phyloP scores from a whole-genome alignment of 2,329 filamentous ascomycete species.

The Myriosclerotinia duriaeana region DNA sequence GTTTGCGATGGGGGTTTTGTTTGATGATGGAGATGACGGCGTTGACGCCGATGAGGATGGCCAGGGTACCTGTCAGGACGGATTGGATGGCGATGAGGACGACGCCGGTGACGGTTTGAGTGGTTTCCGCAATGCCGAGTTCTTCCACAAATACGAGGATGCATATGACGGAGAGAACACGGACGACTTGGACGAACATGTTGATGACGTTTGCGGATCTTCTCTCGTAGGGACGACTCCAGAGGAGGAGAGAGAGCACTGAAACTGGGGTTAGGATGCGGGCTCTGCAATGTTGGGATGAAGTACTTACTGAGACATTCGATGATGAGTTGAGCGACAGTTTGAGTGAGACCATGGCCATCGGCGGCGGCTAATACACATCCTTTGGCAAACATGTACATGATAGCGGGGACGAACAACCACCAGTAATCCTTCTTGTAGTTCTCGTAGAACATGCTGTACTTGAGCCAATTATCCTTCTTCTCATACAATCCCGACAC shows the following conservation, averaged over 20 bases:
- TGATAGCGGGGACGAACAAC: slow-evolving; percentile 85
- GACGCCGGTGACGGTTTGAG: slow-evolving; percentile 91
- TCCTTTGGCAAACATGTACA: slow-evolving; percentile 90
- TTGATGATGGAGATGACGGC: slow-evolving; percentile 79
- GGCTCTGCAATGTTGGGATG: not conserved
- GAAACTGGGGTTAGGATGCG: slow-evolving; percentile 9
- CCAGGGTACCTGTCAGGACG: slow-evolving; percentile 75
- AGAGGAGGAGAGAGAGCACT: slow-evolving; percentile 75
- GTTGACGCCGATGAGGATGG: slow-evolving; percentile 86
- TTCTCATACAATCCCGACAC: slow-evolving; percentile 75
- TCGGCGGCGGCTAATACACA: slow-evolving; percentile 81
- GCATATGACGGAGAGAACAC: slow-evolving; percentile 83
- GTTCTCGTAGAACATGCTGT: slow-evolving; percentile 94
- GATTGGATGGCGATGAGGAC: slow-evolving; percentile 91
- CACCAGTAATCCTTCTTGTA: slow-evolving; percentile 97
- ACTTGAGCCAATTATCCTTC: slow-evolving; percentile 89
- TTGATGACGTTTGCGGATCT: slow-evolving; percentile 91
- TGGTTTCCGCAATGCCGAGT: slow-evolving; percentile 84
- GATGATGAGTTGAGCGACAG: slow-evolving; percentile 74
- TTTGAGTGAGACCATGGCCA: slow-evolving; percentile 80
- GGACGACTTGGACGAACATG: slow-evolving; percentile 84
- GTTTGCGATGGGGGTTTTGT: slow-evolving; percentile 86
- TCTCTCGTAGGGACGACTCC: slow-evolving; percentile 82
- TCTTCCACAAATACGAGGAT: slow-evolving; percentile 93
- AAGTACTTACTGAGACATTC: slow-evolving; percentile 57